Percentiles rank a stretch among this genome's conserved stretches.
These are phyloP conservation scores for Leavenworthia alabamica DNA, from an alignment of 345 rosid genomes.

Conservation along the genomic window DNA sequence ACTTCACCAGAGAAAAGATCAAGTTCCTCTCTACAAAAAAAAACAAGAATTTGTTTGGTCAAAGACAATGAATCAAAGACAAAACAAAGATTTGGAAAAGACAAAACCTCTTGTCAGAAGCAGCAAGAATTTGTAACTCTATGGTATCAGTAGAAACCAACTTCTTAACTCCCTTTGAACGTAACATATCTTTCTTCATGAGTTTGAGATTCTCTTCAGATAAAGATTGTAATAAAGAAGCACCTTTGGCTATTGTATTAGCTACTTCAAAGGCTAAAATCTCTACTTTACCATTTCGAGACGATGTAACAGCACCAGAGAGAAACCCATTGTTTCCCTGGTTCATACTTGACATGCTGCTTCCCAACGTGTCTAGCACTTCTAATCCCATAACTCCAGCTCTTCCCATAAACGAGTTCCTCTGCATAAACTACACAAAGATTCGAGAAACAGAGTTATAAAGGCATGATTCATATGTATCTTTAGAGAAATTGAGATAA, in stretches of 20 bases:
- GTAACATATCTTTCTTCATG: constrained; percentile 56
- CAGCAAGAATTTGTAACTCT: constrained; percentile 69
- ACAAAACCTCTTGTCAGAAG: constrained; percentile 87
- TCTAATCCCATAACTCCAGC: constrained; percentile 55
- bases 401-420: constrained; percentile 55
- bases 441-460: background rate
- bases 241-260: constrained; percentile 78
- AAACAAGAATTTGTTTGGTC: background rate
- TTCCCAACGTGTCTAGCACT: constrained; percentile 69
- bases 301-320: constrained; percentile 37
- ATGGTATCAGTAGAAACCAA: constrained; percentile 60
- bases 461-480: background rate
- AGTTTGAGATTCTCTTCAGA: constrained; percentile 52
- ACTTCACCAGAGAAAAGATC: constrained; percentile 71
- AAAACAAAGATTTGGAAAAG: background rate
- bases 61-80: background rate
- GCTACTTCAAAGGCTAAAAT: constrained; percentile 91
- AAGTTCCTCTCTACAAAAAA: constrained; percentile 63
- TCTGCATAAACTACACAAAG: constrained; percentile 32
- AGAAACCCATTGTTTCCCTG: constrained; percentile 40
- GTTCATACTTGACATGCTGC: constrained; percentile 69
- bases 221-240: constrained; percentile 61
- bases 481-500: background rate
- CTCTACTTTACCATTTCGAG: constrained; percentile 48
- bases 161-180: constrained; percentile 58